Evolutionary conservation across 2,329 filamentous ascomycete species (phyloP).

Genomic region (Capronia coronata): DNA sequence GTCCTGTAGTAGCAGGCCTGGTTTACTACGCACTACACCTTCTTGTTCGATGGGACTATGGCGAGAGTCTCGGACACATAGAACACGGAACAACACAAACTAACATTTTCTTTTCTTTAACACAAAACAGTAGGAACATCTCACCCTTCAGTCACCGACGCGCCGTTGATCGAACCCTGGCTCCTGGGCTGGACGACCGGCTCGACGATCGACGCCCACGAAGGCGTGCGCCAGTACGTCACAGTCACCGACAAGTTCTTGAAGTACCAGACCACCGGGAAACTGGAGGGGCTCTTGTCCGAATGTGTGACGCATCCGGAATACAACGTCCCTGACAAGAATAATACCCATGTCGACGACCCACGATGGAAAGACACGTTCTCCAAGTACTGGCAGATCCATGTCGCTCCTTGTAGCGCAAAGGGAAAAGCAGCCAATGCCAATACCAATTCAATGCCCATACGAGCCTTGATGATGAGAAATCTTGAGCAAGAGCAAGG

Average conservation of each 20-base stretch:
- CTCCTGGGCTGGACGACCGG: slow-evolving; percentile 57
- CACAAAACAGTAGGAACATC: slow-evolving; percentile 48
- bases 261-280: slow-evolving; percentile 40
- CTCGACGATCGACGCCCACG: slow-evolving; percentile 50
- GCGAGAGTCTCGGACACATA: not conserved
- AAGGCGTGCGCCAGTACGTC: slow-evolving; percentile 56
- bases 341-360: slow-evolving; percentile 4
- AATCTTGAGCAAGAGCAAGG: too few relatives aligned
- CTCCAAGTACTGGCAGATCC: slow-evolving; percentile 22
- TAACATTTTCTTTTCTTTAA: too few relatives aligned
- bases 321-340: slow-evolving; percentile 18
- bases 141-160: slow-evolving; percentile 61
- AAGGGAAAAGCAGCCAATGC: too few relatives aligned
- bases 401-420: not conserved
- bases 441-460: not conserved
- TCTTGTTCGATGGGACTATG: too few relatives aligned
- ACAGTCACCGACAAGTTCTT: slow-evolving; percentile 54
- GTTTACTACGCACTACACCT: not conserved
- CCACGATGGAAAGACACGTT: slow-evolving; percentile 4
- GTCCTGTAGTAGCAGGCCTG: not conserved
- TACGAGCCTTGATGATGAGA: too few relatives aligned
- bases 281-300: slow-evolving; percentile 44
- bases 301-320: slow-evolving; percentile 40
- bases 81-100: too few relatives aligned
- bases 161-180: slow-evolving; percentile 57